Evolutionary conservation across 2,329 filamentous ascomycete species (phyloP).

Genomic region (Cephalotrichum gorgonifer): DNA sequence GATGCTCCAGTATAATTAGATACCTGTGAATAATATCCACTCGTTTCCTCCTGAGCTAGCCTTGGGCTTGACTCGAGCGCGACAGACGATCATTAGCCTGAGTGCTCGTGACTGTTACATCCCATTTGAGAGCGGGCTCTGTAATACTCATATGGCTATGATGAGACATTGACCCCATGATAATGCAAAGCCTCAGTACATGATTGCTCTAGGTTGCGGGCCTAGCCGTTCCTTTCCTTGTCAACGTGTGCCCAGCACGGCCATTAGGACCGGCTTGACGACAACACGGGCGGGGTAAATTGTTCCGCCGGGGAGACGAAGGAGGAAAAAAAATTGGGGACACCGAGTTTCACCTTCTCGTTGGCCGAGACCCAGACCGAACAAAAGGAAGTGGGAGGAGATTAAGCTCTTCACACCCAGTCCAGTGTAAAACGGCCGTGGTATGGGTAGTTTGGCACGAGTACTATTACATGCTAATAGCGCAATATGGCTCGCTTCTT

Average conservation of each 20-base stretch:
- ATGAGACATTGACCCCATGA: neutral
- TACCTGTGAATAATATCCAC: neutral
- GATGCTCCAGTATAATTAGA: neutral
- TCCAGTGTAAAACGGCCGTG: neutral
- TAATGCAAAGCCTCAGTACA: neutral
- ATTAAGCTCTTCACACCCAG: neutral
- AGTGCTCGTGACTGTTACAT: neutral
- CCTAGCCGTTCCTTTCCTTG: neutral
- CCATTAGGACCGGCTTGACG: neutral
- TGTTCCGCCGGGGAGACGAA: too few species aligned
- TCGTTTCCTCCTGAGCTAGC: neutral
- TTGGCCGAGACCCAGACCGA: neutral
- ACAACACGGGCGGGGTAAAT: conserved; percentile 4
- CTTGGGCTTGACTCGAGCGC: neutral
- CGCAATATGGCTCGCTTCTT: neutral
- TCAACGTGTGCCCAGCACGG: neutral
- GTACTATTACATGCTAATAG: neutral
- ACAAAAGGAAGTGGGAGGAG: neutral
- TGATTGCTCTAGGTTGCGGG: neutral
- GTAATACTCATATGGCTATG: neutral
- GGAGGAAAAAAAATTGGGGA: neutral
- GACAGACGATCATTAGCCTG: neutral
- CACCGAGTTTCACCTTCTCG: conserved; percentile 4
- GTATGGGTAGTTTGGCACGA: neutral
- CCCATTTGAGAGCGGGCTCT: neutral